These are phyloP conservation scores for Prunus dulcis DNA, from an alignment of 306 rosid genomes.

Conservation along the genomic window DNA sequence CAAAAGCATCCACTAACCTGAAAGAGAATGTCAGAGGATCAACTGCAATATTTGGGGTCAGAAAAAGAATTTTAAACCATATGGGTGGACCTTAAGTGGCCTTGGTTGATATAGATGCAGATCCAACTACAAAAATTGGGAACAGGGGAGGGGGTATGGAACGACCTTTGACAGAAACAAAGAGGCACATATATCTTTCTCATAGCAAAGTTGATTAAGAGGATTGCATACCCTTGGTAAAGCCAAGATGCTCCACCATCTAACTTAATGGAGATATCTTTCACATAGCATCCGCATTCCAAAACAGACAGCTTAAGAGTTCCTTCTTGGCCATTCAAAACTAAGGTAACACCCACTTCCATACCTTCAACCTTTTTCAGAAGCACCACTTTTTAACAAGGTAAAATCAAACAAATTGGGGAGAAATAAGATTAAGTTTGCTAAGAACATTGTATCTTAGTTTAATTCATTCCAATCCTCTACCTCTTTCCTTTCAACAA, in stretches of 20 bases:
- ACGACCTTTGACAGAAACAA: neutral
- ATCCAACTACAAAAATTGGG: neutral
- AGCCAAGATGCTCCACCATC: constrained; percentile 92
- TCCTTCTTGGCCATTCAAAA: constrained; percentile 64
- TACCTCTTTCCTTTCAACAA: neutral
- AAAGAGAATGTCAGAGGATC: constrained; percentile 15
- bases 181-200: neutral
- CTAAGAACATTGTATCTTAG: neutral
- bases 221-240: constrained; percentile 67
- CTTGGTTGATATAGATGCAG: neutral
- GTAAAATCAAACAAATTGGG: neutral
- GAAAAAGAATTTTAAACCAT: neutral
- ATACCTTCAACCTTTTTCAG: constrained; percentile 63
- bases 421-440: constrained; percentile 11
- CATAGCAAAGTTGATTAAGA: constrained; percentile 24
- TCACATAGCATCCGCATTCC: constrained; percentile 68
- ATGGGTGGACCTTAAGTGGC: neutral
- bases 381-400: constrained; percentile 24
- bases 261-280: constrained; percentile 55
- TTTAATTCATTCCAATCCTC: neutral
- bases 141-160: neutral
- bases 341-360: constrained; percentile 59
- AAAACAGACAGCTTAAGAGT: constrained; percentile 49
- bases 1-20: constrained; percentile 66
- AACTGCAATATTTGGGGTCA: neutral